Evolutionary conservation across 176 grass and related monocot genomes (phyloP).

Genomic region (Guadua angustifolia): DNA sequence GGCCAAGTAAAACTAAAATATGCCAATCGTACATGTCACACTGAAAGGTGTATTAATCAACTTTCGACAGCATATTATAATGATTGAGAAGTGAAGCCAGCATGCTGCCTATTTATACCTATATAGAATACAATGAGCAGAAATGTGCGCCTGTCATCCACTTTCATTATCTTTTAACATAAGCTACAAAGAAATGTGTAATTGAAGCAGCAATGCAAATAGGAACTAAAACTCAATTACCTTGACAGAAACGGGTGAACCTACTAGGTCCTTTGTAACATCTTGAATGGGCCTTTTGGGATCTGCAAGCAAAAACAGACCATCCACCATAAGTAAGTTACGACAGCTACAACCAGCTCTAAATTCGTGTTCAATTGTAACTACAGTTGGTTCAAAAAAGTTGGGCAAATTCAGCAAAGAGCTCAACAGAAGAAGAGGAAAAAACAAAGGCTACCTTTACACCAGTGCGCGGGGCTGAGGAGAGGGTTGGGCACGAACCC

Average conservation of each 20-base stretch:
- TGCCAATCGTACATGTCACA: background rate
- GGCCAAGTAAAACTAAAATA: background rate
- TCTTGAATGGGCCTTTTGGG: constrained; percentile 73
- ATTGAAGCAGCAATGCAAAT: background rate
- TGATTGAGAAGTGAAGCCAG: background rate
- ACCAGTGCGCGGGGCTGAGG: constrained; percentile 73
- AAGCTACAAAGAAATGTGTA: background rate
- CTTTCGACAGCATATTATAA: background rate
- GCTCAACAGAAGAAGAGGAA: background rate
- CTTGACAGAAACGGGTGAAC: constrained; percentile 81
- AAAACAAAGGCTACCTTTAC: constrained; percentile 48
- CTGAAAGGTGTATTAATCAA: background rate
- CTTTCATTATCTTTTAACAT: background rate
- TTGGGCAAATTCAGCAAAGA: background rate
- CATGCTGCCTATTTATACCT: background rate
- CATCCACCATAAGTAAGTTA: background rate
- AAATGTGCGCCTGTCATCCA: background rate
- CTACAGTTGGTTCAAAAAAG: background rate
- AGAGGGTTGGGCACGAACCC: constrained; percentile 93
- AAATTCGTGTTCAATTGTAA: background rate
- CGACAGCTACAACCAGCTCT: constrained; percentile 8
- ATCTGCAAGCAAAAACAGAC: constrained; percentile 56
- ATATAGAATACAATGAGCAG: background rate
- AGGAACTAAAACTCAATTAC: constrained; percentile 44
- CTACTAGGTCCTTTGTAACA: constrained; percentile 77